Evolutionary conservation across 441 rosid genomes (phyloP).

Genomic region (Euphorbia schlechtendalii): DNA sequence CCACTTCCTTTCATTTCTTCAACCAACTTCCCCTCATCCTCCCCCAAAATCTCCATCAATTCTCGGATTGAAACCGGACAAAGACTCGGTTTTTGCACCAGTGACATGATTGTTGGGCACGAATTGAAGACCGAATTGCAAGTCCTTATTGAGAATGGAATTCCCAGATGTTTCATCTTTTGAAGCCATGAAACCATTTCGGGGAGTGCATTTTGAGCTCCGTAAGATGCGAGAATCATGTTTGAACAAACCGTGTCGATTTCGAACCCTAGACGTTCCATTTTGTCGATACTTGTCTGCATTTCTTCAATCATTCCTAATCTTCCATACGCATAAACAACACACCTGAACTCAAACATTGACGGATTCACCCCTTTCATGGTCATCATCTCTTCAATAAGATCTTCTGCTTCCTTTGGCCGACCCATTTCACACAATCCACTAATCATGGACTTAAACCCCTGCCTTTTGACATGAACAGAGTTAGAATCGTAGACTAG

Average conservation of each 20-base stretch:
- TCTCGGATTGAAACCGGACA: conserved; percentile 42
- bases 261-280: conserved; percentile 43
- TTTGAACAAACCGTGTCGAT: conserved; percentile 64
- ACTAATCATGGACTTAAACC: conserved; percentile 49
- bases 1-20: conserved; percentile 39
- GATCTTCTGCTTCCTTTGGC: conserved; percentile 54
- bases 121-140: conserved; percentile 71
- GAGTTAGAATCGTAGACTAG: conserved; percentile 41
- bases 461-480: conserved; percentile 53
- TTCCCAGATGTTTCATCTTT: conserved; percentile 39
- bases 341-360: conserved; percentile 44
- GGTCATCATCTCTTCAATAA: conserved; percentile 45
- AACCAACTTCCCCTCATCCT: conserved; percentile 47
- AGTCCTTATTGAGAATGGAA: conserved; percentile 57
- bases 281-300: conserved; percentile 35
- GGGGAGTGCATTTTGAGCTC: conserved; percentile 47
- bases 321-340: conserved; percentile 57
- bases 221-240: conserved; percentile 77
- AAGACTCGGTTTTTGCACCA: conserved; percentile 26
- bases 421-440: conserved; percentile 64
- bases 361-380: conserved; percentile 35
- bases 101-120: conserved; percentile 40
- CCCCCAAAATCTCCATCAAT: conserved; percentile 32
- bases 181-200: conserved; percentile 56
- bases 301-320: conserved; percentile 63